Evolutionary conservation across 495 filamentous ascomycete genomes (phyloP).

Genomic region (Hypoxylon cercidicola): DNA sequence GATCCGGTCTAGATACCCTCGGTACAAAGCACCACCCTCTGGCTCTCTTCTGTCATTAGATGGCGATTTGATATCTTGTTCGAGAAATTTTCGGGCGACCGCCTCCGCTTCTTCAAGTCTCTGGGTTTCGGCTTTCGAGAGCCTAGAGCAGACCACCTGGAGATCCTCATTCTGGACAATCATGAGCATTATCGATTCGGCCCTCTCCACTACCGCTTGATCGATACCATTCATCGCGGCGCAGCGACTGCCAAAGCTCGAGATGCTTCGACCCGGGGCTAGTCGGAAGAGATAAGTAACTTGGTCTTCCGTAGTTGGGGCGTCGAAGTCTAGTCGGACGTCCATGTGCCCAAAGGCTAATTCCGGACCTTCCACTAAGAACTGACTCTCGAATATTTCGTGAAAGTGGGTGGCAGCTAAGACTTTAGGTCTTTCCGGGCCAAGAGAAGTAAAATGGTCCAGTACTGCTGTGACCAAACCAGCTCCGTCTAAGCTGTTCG

Average conservation of each 20-base stretch:
- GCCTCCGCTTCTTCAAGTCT: constrained; percentile 70
- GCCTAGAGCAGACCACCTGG: constrained; percentile 71
- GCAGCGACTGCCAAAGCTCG: constrained; percentile 87
- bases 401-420: constrained; percentile 93
- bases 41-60: constrained; percentile 7
- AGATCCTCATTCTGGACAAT: constrained; percentile 79
- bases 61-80: constrained; percentile 39
- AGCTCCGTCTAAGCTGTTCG: constrained; percentile 81
- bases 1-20: constrained; percentile 33
- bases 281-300: constrained; percentile 90
- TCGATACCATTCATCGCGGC: constrained; percentile 87
- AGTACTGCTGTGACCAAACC: constrained; percentile 87
- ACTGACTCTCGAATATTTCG: constrained; percentile 84
- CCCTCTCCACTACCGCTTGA: constrained; percentile 74
- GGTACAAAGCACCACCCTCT: constrained; percentile 27
- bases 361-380: constrained; percentile 66
- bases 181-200: constrained; percentile 77
- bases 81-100: constrained; percentile 42
- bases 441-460: constrained; percentile 73
- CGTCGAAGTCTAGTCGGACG: constrained; percentile 72
- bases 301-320: constrained; percentile 71
- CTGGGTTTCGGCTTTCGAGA: constrained; percentile 67
- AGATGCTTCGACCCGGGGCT: constrained; percentile 72
- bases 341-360: constrained; percentile 88
- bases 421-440: constrained; percentile 77